Evolutionary conservation across 208 protist genomes (phyloP).

Genomic region (Kentomonas sorsogonicus): DNA sequence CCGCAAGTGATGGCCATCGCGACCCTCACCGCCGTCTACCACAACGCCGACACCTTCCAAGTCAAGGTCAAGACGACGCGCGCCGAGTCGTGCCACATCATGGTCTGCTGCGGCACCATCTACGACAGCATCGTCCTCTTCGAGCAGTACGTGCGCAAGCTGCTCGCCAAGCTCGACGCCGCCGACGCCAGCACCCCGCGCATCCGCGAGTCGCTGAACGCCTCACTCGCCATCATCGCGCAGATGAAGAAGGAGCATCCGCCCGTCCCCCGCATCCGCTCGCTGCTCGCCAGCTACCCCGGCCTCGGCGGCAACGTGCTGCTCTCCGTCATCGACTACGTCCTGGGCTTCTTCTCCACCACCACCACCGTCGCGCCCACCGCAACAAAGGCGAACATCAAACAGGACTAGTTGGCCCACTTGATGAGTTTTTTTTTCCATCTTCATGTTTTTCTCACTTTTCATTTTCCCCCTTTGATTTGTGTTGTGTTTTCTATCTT

Average conservation of each 20-base stretch:
- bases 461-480: not conserved
- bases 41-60: constrained; percentile 92
- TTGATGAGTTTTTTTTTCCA: not conserved
- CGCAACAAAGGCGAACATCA: not conserved
- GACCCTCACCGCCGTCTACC: constrained; percentile 91
- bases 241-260: constrained; percentile 19
- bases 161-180: constrained; percentile 25
- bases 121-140: constrained; percentile 33
- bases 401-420: not conserved
- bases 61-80: constrained; percentile 92
- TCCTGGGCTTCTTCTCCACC: constrained; percentile 31
- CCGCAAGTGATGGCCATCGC: constrained; percentile 97
- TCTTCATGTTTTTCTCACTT: not conserved
- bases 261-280: constrained; percentile 27
- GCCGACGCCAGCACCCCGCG: constrained; percentile 25
- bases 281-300: constrained; percentile 43
- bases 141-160: constrained; percentile 26
- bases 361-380: constrained; percentile 4
- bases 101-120: constrained; percentile 37
- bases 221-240: constrained; percentile 21
- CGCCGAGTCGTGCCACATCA: constrained; percentile 55
- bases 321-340: constrained; percentile 35
- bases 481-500: constrained; percentile 2
- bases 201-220: constrained; percentile 20
- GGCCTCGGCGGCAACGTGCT: constrained; percentile 48